Evolutionary conservation across 1,139 yeast genomes (phyloP).

Genomic region (Geotrichum restrictum): DNA sequence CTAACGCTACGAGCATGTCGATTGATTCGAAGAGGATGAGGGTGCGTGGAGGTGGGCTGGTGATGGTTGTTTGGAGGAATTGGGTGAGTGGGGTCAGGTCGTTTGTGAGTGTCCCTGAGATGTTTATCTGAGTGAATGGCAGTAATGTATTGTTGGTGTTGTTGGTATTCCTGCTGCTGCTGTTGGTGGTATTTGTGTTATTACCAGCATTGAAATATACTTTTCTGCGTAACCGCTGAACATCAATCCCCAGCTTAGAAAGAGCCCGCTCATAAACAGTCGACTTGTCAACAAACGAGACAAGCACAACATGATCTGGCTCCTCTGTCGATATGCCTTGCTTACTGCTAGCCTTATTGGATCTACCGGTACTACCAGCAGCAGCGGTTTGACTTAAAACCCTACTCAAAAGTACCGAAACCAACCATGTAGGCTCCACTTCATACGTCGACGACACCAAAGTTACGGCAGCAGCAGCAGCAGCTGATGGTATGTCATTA

Average conservation of each 20-base stretch:
- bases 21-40: constrained; percentile 1
- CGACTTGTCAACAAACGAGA: constrained; percentile 8
- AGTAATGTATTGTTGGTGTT: too few species aligned
- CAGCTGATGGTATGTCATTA: too few species aligned
- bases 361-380: too few species aligned
- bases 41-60: background rate
- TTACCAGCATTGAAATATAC: too few species aligned
- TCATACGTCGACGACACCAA: constrained; percentile 56
- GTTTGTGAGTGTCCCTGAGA: background rate
- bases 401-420: constrained; percentile 25
- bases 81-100: background rate
- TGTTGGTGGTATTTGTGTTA: too few species aligned
- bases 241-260: constrained; percentile 9
- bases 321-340: background rate
- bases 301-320: background rate
- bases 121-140: background rate
- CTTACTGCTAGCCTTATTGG: too few species aligned
- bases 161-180: too few species aligned
- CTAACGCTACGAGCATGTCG: constrained; percentile 38
- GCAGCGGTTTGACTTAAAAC: constrained; percentile 5
- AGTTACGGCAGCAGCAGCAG: constrained; percentile 42
- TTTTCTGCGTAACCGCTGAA: background rate
- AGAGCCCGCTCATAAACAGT: constrained; percentile 1
- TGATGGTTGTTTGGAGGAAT: background rate
- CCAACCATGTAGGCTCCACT: constrained; percentile 66